Evolutionary conservation across 2,329 filamentous ascomycete species (phyloP), one percentile per base, ranked within the genome.

Genomic region (Colletotrichum lini): DNA sequence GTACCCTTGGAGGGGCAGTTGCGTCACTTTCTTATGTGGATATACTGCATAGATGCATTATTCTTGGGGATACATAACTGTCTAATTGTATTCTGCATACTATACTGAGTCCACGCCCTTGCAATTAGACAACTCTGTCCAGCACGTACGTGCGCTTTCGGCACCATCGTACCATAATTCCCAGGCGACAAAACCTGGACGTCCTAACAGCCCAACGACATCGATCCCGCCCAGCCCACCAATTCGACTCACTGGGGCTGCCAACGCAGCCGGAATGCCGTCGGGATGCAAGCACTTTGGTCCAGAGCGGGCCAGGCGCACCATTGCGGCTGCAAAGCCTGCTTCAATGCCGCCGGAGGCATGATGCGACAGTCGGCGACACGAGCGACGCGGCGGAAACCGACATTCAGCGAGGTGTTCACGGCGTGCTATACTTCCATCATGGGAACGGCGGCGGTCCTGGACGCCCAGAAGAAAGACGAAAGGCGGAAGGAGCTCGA

Each of bases 361-460:
- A 76, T 89, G 72, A 82, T 85, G 71, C 86, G 87, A 68, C 86
- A 85, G 77, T 80, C 85, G 65, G 86, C 88, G 54, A 86, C 85
- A 50, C 82, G 84, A 26, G 81, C 85, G 42, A 79, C 85, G 62
- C 85, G 84, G 76, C 86, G 87, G 65, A 86, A 86, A 74, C 79
- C 86, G 53, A 84, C 84, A 50, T 79, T 85, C 76, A 81, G 86
- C 80, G 83, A 90, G 81, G 73, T 91, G 71, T 85, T 92, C 77
- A 93, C 91, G 30, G 88, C 92, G 49, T 88, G 87, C 78, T 94
- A 93, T 77, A 91, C 91, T 35, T 89, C 90, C 44, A 87, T 92
- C 65, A 88, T 93, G 76, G 91, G 90, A 6, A 88, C 89, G 2
- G 91, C 91, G 2, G 87, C 91, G 13, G 82, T 92, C 3, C 82